Evolutionary conservation across 805 yeast species (phyloP).

Genomic region (Priceomyces castillae): DNA sequence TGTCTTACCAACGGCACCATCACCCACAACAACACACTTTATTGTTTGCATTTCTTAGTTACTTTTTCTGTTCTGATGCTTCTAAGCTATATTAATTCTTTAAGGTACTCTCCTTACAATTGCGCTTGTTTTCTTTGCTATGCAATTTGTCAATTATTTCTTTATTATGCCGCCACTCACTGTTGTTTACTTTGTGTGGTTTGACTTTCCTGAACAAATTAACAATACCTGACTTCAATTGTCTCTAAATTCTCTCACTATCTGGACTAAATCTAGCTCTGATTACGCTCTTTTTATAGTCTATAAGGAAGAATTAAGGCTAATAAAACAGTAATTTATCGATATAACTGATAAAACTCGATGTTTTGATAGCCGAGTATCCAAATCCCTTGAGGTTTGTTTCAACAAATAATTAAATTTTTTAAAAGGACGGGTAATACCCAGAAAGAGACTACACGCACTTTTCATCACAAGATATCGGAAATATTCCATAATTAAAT

Average conservation of each 20-base stretch:
- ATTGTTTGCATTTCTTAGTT: slow-evolving; percentile 49
- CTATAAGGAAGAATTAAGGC: too few relatives aligned
- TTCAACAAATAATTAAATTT: slow-evolving; percentile 7
- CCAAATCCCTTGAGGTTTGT: slow-evolving; percentile 1
- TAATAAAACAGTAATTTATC: not conserved
- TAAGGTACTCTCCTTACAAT: not conserved
- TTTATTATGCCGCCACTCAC: not conserved
- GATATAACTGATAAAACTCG: not conserved
- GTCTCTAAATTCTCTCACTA: too few relatives aligned
- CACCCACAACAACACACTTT: slow-evolving; percentile 98
- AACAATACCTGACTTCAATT: not conserved
- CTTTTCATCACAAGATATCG: too few relatives aligned
- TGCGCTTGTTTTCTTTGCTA: not conserved
- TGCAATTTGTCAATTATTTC: not conserved
- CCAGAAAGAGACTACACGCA: not conserved
- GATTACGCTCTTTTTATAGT: too few relatives aligned
- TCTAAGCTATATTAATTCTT: not conserved
- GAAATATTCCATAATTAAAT: too few relatives aligned
- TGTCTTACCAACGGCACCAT: slow-evolving; percentile 99
- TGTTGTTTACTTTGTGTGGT: slow-evolving; percentile 1
- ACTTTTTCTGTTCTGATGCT: not conserved
- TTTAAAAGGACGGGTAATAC: slow-evolving; percentile 7
- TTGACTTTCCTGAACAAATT: not conserved
- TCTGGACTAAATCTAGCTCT: too few relatives aligned
- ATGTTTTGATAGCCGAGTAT: slow-evolving; percentile 2